Conservation (phyloP, 352 stramenopile genomes). For the Aphanomyces euteiches region DNA sequence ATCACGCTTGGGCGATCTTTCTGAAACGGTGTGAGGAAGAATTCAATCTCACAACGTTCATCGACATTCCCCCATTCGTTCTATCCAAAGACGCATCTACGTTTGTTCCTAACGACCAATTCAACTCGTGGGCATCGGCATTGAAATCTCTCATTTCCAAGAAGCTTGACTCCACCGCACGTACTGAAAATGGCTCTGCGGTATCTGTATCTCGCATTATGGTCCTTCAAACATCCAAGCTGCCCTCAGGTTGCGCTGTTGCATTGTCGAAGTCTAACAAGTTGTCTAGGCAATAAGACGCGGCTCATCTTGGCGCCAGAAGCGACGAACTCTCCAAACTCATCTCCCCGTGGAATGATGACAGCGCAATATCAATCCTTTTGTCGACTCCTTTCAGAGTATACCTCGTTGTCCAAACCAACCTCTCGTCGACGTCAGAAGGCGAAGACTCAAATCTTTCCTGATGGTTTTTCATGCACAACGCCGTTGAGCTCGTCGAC, state of each 20-base stretch:
- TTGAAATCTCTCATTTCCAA: neutral
- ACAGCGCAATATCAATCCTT: neutral
- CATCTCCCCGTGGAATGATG: neutral
- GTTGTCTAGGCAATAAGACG: too few species aligned
- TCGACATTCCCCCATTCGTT: neutral
- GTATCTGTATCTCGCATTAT: too few species aligned
- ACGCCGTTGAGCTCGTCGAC: slow-evolving; percentile 11
- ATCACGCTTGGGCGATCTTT: slow-evolving; percentile 15
- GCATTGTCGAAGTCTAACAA: too few species aligned
- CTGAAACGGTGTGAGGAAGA: neutral
- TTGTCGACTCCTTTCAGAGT: neutral
- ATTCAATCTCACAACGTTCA: neutral
- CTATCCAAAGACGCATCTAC: neutral
- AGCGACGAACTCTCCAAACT: too few species aligned
- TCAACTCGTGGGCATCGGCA: neutral
- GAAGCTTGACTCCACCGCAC: neutral
- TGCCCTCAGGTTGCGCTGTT: too few species aligned
- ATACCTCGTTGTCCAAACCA: neutral
- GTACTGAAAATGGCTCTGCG: too few species aligned
- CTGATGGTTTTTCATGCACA: neutral
- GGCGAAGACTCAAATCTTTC: neutral
- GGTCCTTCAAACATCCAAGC: too few species aligned
- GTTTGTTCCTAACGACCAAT: neutral
- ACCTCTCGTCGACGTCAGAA: neutral
- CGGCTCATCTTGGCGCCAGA: too few species aligned